Evolutionary conservation across 2,329 filamentous ascomycete species (phyloP), one percentile per base, ranked within the genome.

Genomic region (Ophiocordyceps camponoti-floridani): DNA sequence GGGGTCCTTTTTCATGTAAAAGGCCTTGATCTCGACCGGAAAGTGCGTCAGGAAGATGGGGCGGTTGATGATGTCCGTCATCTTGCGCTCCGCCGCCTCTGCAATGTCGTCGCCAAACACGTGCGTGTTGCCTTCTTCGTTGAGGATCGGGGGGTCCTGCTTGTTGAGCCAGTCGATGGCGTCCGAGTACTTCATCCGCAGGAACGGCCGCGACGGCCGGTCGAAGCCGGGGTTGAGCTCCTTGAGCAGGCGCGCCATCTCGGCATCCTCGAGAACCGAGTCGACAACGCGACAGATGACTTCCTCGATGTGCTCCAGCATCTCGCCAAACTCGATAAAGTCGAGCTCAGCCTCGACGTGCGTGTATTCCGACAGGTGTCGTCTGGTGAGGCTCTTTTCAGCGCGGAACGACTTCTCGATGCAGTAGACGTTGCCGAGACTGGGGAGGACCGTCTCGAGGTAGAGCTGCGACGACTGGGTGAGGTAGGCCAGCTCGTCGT

Each of bases 321-420:
- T 77, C 62, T 95, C 87, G 52, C 82, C 75, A 58, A 98, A 98
- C 53, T 75, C 77, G 67, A 98, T 94, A 61, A 91, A 96, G 68
- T 96, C 91, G 48, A 98, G 73, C 64, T 98, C 91, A 47, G 82
- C 89, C 67, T 98, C 91, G 53, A 98, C 76, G 67, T 98, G 91
- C 1, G 88, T 94, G 69, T 95, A 98, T 66, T 98, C 91, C 42
- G 86, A 84, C 55, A 98, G 67, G 62, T 98, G 91, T 57, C 91
- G 84, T 49, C 91, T 83, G 43, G 91, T 98, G 47, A 96, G 72
- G 7, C 82, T 89, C 68, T 95, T 95, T 66, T 98, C 91, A 13
- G 91, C 91, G 49, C 91, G 88, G 80, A 98, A 98, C 2, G 89
- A 96, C 63, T 94, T 94, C 64, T 94, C 88, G 56, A 98, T 89